Evolutionary conservation across 768 basidiomycete genomes (phyloP).

Genomic region (Fomitopsis pulvina): DNA sequence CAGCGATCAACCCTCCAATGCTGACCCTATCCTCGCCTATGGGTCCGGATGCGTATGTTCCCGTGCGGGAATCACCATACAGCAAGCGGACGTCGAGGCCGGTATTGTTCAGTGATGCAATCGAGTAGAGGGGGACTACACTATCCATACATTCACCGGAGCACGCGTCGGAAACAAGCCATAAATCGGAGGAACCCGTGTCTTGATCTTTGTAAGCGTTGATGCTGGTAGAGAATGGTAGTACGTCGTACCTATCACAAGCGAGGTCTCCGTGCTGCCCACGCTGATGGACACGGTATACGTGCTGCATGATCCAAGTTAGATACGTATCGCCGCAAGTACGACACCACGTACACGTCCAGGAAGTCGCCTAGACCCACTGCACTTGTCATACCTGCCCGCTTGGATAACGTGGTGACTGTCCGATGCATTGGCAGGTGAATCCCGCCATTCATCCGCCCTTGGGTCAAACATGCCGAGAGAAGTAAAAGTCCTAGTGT

Average conservation of each 20-base stretch:
- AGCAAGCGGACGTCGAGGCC: conserved; percentile 41
- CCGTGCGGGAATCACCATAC: conserved; percentile 70
- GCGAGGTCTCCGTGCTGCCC: conserved; percentile 43
- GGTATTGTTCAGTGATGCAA: conserved; percentile 38
- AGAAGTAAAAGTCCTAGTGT: not conserved
- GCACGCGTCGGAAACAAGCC: conserved; percentile 62
- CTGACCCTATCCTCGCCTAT: conserved; percentile 54
- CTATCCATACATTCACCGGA: conserved; percentile 31
- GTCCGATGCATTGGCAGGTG: conserved; percentile 13
- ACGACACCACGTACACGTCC: conserved; percentile 44
- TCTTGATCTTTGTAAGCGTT: conserved; percentile 32
- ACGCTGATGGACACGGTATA: conserved; percentile 58
- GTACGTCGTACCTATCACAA: conserved; percentile 50
- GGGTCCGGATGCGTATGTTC: conserved; percentile 58
- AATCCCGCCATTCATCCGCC: not conserved
- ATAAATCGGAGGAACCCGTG: conserved; percentile 74
- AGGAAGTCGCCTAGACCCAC: conserved; percentile 54
- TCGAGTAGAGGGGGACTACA: conserved; percentile 43
- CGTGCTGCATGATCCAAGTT: conserved; percentile 31
- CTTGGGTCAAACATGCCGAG: not conserved
- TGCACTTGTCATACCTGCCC: conserved; percentile 24
- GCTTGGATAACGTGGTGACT: not conserved
- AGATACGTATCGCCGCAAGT: not conserved
- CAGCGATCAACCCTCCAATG: conserved; percentile 44
- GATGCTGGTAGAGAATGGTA: not conserved